Evolutionary conservation across 2,329 filamentous ascomycete species (phyloP).

Genomic region (Colletotrichum endophyticum): DNA sequence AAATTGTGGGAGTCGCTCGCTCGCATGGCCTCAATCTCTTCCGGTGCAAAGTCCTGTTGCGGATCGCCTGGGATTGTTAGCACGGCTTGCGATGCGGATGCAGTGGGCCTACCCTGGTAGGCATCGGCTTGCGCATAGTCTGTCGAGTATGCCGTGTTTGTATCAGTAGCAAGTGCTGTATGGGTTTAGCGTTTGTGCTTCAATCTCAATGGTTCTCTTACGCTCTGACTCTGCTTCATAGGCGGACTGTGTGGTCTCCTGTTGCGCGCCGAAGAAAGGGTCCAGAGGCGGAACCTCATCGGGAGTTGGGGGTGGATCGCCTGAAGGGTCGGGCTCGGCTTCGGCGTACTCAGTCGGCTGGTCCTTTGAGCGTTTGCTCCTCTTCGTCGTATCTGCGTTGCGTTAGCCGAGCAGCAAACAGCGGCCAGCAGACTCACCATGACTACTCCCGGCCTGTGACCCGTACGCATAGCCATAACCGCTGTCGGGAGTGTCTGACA

Average conservation of each 20-base stretch:
- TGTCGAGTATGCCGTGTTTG: not conserved
- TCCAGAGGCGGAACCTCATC: not conserved
- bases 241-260: not conserved
- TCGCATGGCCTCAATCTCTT: not conserved
- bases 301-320: not conserved
- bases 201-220: not conserved
- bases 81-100: not conserved
- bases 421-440: not conserved
- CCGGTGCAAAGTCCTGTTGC: not conserved
- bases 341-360: not conserved
- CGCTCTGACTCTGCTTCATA: not conserved
- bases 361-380: conserved; percentile 1
- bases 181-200: not conserved
- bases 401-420: not conserved
- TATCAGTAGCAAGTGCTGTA: not conserved
- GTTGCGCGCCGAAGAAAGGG: conserved; percentile 11
- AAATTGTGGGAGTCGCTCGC: not conserved
- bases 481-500: not conserved
- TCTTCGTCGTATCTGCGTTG: not conserved
- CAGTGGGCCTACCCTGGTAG: not conserved
- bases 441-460: not conserved
- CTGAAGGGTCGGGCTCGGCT: not conserved
- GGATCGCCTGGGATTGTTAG: not conserved
- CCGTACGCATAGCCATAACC: not conserved
- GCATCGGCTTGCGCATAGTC: not conserved